Percentiles rank a stretch among this genome's conserved stretches.
Evolutionary conservation across 257 asterid genomes (phyloP).

Genomic region (Anisodus tanguticus): DNA sequence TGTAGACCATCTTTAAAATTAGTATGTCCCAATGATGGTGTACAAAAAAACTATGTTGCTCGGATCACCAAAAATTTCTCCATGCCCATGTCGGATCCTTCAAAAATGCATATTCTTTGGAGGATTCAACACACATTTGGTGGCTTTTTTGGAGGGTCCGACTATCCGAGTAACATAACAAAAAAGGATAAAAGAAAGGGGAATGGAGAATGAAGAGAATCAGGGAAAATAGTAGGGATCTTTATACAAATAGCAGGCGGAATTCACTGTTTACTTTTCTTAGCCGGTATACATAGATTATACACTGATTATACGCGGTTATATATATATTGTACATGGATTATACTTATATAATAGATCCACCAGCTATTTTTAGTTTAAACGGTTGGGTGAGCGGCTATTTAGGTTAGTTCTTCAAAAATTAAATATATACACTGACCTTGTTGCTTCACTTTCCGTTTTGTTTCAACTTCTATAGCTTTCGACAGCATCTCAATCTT

Average conservation of each 20-base stretch:
- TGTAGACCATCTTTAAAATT: conserved; percentile 49
- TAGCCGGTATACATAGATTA: too few relatives aligned
- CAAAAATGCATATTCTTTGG: background rate
- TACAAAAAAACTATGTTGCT: conserved; percentile 36
- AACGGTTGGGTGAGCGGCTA: too few relatives aligned
- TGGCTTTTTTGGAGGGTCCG: background rate
- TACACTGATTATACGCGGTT: too few relatives aligned
- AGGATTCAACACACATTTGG: background rate
- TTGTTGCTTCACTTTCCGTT: conserved; percentile 67
- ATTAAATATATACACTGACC: conserved; percentile 42
- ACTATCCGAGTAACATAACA: background rate
- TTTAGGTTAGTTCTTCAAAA: too few relatives aligned
- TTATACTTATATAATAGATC: too few relatives aligned
- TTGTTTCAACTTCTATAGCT: conserved; percentile 69
- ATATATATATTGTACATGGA: too few relatives aligned
- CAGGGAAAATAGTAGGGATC: too few relatives aligned
- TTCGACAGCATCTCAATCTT: conserved; percentile 64
- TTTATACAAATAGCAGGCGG: too few relatives aligned
- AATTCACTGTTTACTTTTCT: too few relatives aligned
- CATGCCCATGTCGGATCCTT: background rate
- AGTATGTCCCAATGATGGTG: conserved; percentile 46
- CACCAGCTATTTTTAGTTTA: too few relatives aligned
- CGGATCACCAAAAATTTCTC: background rate
- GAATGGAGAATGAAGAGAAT: background rate
- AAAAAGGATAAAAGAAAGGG: background rate